Conservation (phyloP, 2,329 filamentous ascomycete genomes). For the Fusarium tricinctum region DNA sequence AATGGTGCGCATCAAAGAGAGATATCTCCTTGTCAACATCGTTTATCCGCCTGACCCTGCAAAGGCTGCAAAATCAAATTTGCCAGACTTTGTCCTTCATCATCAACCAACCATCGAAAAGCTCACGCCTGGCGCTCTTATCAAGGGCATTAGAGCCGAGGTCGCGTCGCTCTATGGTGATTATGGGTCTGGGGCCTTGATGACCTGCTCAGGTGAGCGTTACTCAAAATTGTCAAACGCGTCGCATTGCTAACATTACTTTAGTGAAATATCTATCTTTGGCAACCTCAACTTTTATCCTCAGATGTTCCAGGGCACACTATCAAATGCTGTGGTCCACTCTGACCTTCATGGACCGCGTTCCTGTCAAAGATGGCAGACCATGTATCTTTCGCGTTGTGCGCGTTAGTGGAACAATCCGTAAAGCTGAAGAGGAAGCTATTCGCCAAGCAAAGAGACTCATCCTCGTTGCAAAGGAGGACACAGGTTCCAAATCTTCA, state of each 20-base stretch:
- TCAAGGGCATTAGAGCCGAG: constrained; percentile 78
- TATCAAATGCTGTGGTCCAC: constrained; percentile 93
- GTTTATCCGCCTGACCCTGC: constrained; percentile 78
- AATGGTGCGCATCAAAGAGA: constrained; percentile 97
- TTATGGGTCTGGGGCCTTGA: constrained; percentile 83
- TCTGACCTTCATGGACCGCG: constrained; percentile 80
- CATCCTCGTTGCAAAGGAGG: constrained; percentile 74
- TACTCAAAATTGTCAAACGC: constrained; percentile 23
- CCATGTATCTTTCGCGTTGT: constrained; percentile 87
- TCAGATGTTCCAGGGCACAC: constrained; percentile 84
- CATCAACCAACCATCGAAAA: constrained; percentile 82
- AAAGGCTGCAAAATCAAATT: constrained; percentile 53
- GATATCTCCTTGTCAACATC: constrained; percentile 95
- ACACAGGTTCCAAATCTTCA: constrained; percentile 42
- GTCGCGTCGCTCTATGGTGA: constrained; percentile 86
- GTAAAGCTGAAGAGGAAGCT: constrained; percentile 90
- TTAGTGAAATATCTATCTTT: constrained; percentile 92
- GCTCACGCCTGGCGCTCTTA: constrained; percentile 75
- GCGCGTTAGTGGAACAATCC: constrained; percentile 91
- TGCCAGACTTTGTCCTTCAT: constrained; percentile 77
- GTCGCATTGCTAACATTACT: not conserved
- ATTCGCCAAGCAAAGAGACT: constrained; percentile 81
- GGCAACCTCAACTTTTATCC: constrained; percentile 94
- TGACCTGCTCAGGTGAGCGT: constrained; percentile 74
- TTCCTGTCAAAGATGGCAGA: constrained; percentile 72